Percentiles rank a stretch among this genome's conserved stretches.
phyloP scores from a whole-genome alignment of 305 asterid species.

The Rubia balearica region DNA sequence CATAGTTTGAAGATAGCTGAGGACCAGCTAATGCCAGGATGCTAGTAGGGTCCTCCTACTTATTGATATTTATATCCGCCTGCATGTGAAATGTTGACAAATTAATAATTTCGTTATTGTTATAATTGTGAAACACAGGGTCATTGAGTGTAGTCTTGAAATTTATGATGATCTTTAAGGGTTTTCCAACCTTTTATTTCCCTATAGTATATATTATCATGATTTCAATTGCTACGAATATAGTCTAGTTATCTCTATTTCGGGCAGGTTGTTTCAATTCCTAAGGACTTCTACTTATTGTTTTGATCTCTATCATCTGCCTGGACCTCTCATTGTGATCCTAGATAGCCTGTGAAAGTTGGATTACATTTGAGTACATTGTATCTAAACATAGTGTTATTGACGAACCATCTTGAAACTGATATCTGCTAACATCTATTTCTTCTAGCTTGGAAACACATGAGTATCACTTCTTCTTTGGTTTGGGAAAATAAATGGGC shows the following conservation, averaged over 20 bases:
- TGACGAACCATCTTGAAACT: not conserved
- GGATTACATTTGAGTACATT: not conserved
- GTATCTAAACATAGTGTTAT: not conserved
- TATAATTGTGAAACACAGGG: not conserved
- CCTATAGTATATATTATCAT: no score
- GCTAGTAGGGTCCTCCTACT: conserved; percentile 10
- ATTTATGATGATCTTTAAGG: not conserved
- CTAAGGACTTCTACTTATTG: no score
- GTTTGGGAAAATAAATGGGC: not conserved
- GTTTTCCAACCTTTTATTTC: not conserved
- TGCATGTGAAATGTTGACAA: not conserved
- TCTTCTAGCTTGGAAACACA: no score
- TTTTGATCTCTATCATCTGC: no score
- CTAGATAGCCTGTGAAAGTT: not conserved
- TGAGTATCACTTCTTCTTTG: not conserved
- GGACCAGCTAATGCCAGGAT: conserved; percentile 18
- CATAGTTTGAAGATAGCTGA: conserved; percentile 22
- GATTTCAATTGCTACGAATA: no score
- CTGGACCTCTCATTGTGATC: not conserved
- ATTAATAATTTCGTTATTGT: not conserved
- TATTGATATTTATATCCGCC: not conserved
- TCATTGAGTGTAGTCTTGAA: not conserved
- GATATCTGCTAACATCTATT: not conserved
- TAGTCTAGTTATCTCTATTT: no score
- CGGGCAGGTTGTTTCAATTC: no score